Evolutionary conservation across 2,329 filamentous ascomycete species (phyloP).

Genomic region (Cryphonectria nitschkei): DNA sequence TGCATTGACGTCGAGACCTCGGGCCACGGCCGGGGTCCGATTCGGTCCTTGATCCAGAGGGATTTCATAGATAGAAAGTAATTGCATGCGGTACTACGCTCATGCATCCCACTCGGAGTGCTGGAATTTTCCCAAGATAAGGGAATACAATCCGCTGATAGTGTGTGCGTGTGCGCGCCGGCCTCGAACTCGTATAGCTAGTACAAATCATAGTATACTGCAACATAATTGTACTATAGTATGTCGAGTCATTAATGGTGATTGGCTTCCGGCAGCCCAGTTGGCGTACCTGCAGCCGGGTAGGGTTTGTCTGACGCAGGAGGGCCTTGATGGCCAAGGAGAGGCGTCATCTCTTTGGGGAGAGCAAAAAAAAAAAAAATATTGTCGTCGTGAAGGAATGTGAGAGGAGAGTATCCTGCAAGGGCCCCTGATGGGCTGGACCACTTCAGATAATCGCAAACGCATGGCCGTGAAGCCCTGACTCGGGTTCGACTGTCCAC

Average conservation of each 20-base stretch:
- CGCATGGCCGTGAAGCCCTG: not conserved
- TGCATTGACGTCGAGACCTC: conserved; percentile 1
- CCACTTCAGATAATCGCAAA: not conserved
- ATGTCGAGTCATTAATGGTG: not conserved
- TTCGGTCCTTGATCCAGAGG: not conserved
- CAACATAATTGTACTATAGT: not conserved
- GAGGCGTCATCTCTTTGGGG: not conserved
- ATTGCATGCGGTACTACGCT: not conserved
- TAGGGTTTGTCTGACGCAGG: not conserved
- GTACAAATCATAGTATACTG: not conserved
- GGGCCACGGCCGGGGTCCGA: not conserved
- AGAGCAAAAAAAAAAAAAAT: not conserved
- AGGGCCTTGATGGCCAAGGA: conserved; percentile 7
- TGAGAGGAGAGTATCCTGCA: not conserved
- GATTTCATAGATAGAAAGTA: not conserved
- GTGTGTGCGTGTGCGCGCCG: not conserved
- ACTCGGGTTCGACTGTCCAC: not conserved
- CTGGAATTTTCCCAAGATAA: not conserved
- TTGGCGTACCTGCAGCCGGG: conserved; percentile 29
- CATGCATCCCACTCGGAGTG: not conserved
- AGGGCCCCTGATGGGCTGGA: conserved; percentile 18
- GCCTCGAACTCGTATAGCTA: not conserved
- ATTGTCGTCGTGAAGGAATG: not conserved
- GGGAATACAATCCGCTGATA: not conserved
- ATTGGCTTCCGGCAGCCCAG: conserved; percentile 13